Percentiles rank a stretch among this genome's conserved stretches.
Evolutionary conservation across 2,329 filamentous ascomycete genomes (phyloP).

Genomic region (Fusarium nurragi): DNA sequence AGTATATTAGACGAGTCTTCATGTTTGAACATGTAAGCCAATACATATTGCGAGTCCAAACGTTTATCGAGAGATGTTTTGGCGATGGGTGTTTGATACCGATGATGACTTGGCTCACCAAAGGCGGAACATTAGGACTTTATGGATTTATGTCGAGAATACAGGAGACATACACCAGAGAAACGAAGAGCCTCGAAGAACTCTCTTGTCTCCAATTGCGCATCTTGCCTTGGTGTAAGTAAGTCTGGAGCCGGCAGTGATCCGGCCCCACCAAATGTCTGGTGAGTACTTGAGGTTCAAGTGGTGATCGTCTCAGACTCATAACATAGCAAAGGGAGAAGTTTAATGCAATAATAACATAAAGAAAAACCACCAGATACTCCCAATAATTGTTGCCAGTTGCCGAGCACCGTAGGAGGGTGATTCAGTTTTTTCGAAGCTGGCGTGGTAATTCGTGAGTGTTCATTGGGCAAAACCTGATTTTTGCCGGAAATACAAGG

Average conservation of each 20-base stretch:
- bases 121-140: fast-evolving
- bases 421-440: neutral
- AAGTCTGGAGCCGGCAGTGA: conserved; percentile 8
- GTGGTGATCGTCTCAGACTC: conserved; percentile 1
- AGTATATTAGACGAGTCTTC: neutral
- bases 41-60: neutral
- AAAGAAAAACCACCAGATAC: too few relatives aligned
- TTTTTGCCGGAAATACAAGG: conserved; percentile 43
- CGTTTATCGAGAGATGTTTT: neutral
- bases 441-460: conserved; percentile 41
- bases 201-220: neutral
- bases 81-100: neutral
- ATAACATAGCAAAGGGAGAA: neutral
- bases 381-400: neutral
- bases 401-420: neutral
- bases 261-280: conserved; percentile 26
- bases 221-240: neutral
- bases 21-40: neutral
- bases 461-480: conserved; percentile 32
- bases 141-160: neutral
- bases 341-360: fast-evolving
- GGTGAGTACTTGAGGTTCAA: conserved; percentile 5
- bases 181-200: neutral
- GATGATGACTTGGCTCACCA: fast-evolving
- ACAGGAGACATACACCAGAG: neutral